A percentile compares a stretch with the other conserved stretches of the same genome.
Evolutionary conservation across 768 basidiomycete genomes (phyloP).

Genomic region (Hygrocybe punicea): DNA sequence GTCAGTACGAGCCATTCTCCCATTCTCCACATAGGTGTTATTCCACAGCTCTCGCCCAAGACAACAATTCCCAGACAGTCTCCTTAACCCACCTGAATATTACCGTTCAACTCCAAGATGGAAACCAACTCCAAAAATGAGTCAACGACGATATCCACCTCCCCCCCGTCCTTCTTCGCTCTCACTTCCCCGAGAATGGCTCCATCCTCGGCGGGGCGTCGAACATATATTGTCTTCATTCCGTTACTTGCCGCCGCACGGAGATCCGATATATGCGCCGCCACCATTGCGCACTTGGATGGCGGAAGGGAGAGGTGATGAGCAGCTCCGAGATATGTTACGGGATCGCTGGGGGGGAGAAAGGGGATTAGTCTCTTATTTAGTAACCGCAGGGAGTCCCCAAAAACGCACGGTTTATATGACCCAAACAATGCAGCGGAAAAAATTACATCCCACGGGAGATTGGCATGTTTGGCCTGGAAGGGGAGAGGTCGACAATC

Average conservation of each 20-base stretch:
- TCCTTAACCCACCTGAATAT: too few relatives aligned
- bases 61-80: too few relatives aligned
- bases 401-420: constrained; percentile 58
- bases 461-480: constrained; percentile 57
- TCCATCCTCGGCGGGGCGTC: constrained; percentile 46
- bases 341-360: constrained; percentile 42
- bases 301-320: constrained; percentile 50
- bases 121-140: constrained; percentile 50
- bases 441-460: constrained; percentile 65
- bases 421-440: constrained; percentile 57
- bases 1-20: too few relatives aligned
- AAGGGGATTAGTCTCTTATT: neutral
- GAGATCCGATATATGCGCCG: constrained; percentile 58
- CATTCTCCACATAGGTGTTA: too few relatives aligned
- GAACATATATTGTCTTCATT: constrained; percentile 58
- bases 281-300: constrained; percentile 58
- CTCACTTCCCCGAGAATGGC: constrained; percentile 26
- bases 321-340: constrained; percentile 48
- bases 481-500: neutral
- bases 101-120: constrained; percentile 9
- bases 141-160: constrained; percentile 54
- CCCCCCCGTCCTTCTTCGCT: constrained; percentile 51
- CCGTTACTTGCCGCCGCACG: constrained; percentile 50
- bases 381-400: neutral
- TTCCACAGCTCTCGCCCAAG: too few relatives aligned